Evolutionary conservation across 1,284 basidiomycete species (phyloP).

Genomic region (Wolfiporia cocos): DNA sequence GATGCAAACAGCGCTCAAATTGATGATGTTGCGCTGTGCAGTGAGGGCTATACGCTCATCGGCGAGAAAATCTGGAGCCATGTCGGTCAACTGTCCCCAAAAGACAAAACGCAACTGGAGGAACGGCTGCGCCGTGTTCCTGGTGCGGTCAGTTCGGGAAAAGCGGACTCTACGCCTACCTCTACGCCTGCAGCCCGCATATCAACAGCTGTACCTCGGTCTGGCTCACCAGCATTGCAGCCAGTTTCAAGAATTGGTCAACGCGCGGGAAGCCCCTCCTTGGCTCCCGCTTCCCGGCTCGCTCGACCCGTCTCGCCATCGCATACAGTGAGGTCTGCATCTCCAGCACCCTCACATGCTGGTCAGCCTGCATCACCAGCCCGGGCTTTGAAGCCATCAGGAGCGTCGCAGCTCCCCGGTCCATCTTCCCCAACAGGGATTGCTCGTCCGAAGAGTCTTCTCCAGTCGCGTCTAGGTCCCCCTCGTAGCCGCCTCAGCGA

Average conservation of each 20-base stretch:
- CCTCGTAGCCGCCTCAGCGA: conserved; percentile 39
- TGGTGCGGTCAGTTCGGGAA: conserved; percentile 51
- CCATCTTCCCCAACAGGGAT: conserved; percentile 43
- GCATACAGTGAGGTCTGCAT: conserved; percentile 39
- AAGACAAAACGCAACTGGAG: conserved; percentile 89
- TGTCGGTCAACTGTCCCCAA: conserved; percentile 73
- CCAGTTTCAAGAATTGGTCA: conserved; percentile 37
- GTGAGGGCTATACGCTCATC: conserved; percentile 77
- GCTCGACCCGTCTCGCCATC: conserved; percentile 61
- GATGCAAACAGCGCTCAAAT: background rate
- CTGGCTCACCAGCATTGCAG: conserved; percentile 47
- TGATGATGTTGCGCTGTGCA: conserved; percentile 23
- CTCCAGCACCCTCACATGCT: conserved; percentile 37
- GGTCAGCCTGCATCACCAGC: conserved; percentile 47
- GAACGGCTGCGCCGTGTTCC: conserved; percentile 82
- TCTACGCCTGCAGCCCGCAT: conserved; percentile 48
- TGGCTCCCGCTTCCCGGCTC: conserved; percentile 44
- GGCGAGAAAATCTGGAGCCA: conserved; percentile 85
- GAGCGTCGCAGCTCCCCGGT: conserved; percentile 29
- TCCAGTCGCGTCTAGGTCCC: conserved; percentile 66
- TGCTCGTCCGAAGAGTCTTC: conserved; percentile 51
- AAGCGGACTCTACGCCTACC: conserved; percentile 31
- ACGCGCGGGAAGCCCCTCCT: conserved; percentile 62
- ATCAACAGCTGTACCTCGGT: conserved; percentile 39
- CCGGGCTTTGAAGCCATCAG: conserved; percentile 14